Evolutionary conservation across 768 basidiomycete genomes (phyloP).

Genomic region (Auricularia cornea): DNA sequence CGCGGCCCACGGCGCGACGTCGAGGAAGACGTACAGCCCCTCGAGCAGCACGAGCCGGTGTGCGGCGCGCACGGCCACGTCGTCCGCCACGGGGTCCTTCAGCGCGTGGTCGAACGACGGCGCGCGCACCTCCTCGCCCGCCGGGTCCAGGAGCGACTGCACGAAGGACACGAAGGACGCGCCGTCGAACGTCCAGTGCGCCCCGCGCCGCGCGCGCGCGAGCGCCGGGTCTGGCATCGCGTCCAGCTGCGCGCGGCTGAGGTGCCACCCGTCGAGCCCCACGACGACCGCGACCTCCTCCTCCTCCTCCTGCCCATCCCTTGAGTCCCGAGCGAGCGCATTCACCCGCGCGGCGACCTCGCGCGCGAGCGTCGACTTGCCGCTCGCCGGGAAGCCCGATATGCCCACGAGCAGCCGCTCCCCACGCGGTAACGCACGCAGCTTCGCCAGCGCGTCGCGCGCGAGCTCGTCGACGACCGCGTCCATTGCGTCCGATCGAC

Average conservation of each 20-base stretch:
- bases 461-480: neutral
- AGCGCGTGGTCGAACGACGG: constrained; percentile 82
- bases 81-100: constrained; percentile 71
- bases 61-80: constrained; percentile 44
- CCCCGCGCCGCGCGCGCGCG: constrained; percentile 74
- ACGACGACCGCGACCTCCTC: constrained; percentile 49
- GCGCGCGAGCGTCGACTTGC: constrained; percentile 72
- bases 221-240: constrained; percentile 63
- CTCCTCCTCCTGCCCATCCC: too few relatives aligned
- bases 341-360: constrained; percentile 51
- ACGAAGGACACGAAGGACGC: constrained; percentile 64
- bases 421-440: neutral
- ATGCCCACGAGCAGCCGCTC: constrained; percentile 62
- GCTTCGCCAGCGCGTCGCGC: neutral
- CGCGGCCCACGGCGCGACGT: constrained; percentile 62
- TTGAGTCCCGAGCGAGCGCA: constrained; percentile 23
- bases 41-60: constrained; percentile 83
- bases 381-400: constrained; percentile 75
- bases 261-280: constrained; percentile 89
- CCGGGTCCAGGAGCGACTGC: constrained; percentile 35
- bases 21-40: constrained; percentile 79
- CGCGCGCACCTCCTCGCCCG: constrained; percentile 35
- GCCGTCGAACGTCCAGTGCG: constrained; percentile 87
- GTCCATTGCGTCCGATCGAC: constrained; percentile 4
- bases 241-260: constrained; percentile 70